These are phyloP conservation scores for Alopecurus myosuroides DNA, from an alignment of 176 grass and related monocot species.

Conservation along the genomic window DNA sequence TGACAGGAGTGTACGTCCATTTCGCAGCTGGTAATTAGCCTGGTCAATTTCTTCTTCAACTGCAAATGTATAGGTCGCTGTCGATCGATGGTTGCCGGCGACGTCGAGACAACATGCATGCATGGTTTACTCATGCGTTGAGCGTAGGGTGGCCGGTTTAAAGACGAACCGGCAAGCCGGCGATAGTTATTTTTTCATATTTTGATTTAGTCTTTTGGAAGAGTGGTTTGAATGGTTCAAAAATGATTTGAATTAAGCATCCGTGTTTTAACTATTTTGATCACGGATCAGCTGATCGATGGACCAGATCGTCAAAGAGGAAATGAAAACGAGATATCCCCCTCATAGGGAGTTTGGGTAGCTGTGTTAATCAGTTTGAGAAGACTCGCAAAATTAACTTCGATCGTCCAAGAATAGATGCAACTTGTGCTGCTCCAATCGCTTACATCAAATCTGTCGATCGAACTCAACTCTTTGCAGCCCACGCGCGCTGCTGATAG, in stretches of 20 bases:
- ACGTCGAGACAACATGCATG: background rate
- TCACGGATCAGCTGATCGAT: background rate
- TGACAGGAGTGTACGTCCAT: background rate
- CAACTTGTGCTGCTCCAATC: background rate
- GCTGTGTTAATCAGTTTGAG: background rate
- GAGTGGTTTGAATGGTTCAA: too few relatives aligned
- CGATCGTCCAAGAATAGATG: background rate
- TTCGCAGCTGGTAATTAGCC: background rate
- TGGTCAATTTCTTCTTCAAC: background rate
- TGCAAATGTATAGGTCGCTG: background rate
- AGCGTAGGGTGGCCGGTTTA: background rate
- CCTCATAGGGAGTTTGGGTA: background rate
- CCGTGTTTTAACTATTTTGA: background rate
- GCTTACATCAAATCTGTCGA: too few relatives aligned
- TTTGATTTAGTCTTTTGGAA: background rate
- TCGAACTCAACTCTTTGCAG: too few relatives aligned
- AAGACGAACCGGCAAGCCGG: background rate
- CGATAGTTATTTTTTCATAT: background rate
- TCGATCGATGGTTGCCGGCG: background rate
- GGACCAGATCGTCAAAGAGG: background rate
- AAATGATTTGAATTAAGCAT: background rate
- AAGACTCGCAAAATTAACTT: background rate
- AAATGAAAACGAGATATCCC: background rate
- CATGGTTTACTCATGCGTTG: background rate
- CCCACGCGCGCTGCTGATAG: too few relatives aligned